A percentile compares a stretch with the other conserved stretches of the same genome.
These are phyloP conservation scores for Monosporascus sp. DNA, from an alignment of 2,329 filamentous ascomycete species.

Conservation along the genomic window DNA sequence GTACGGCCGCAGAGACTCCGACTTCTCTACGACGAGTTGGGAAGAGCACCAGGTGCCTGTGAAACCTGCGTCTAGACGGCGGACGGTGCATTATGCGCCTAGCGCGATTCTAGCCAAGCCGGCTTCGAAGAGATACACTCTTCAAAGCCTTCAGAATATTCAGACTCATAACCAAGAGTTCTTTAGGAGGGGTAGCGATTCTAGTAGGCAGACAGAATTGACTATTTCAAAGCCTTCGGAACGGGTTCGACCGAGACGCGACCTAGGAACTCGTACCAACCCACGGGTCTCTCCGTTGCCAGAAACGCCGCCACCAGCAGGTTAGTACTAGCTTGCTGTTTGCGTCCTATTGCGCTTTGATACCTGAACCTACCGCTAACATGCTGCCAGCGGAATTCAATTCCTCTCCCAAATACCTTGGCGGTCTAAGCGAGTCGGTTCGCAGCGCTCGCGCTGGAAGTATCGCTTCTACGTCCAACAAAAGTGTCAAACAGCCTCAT, in stretches of 20 bases:
- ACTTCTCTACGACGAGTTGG: constrained; percentile 9
- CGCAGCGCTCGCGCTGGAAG: constrained; percentile 18
- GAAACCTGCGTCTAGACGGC: constrained; percentile 11
- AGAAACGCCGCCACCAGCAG: constrained; percentile 9
- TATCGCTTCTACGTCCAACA: constrained; percentile 16
- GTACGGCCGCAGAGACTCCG: constrained; percentile 9
- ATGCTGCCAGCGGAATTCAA: constrained; percentile 10
- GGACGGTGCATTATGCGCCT: constrained; percentile 13
- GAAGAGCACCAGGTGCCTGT: constrained; percentile 5
- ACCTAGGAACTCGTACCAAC: constrained; percentile 16
- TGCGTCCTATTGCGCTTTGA: neutral
- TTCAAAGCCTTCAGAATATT: constrained; percentile 17
- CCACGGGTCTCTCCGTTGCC: constrained; percentile 13
- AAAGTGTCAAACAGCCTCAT: constrained; percentile 25
- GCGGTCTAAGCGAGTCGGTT: constrained; percentile 7
- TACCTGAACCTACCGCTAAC: constrained; percentile 9
- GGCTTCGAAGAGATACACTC: constrained; percentile 13
- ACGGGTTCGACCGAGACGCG: constrained; percentile 10
- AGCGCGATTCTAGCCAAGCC: constrained; percentile 7
- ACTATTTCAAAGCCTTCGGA: constrained; percentile 6
- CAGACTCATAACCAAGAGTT: constrained; percentile 8
- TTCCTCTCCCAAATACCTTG: constrained; percentile 3
- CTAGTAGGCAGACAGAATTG: constrained; percentile 10
- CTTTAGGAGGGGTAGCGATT: constrained; percentile 7
- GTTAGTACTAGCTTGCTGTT: constrained; percentile 15